These are phyloP conservation scores for Penicillium coffeae DNA, from an alignment of 495 filamentous ascomycete species.

Conservation along the genomic window DNA sequence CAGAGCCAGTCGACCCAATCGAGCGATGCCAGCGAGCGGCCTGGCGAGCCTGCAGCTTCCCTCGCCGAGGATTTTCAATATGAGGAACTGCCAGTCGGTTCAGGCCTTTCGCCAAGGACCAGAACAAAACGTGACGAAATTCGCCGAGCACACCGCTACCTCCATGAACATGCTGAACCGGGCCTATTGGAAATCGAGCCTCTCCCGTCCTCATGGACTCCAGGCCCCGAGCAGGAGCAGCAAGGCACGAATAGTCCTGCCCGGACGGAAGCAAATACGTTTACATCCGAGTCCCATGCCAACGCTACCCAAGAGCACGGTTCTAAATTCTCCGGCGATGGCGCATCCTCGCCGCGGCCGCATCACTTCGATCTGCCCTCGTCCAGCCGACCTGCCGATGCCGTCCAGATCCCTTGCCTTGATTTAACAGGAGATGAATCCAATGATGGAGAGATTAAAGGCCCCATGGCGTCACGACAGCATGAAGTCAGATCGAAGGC, in stretches of 20 bases:
- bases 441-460: neutral
- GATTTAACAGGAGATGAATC: neutral
- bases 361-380: too few species aligned
- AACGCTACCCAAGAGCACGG: neutral
- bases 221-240: conserved; percentile 8
- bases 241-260: neutral
- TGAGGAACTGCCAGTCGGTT: neutral
- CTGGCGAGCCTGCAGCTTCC: neutral
- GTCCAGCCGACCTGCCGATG: neutral
- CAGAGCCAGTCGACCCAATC: conserved; percentile 20
- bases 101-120: neutral
- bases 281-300: neutral
- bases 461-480: neutral
- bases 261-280: neutral
- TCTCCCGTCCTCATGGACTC: conserved; percentile 30
- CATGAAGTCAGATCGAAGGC: neutral
- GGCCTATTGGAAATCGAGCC: conserved; percentile 21
- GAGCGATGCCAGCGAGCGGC: conserved; percentile 1
- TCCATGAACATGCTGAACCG: conserved; percentile 18
- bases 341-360: too few species aligned
- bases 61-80: neutral
- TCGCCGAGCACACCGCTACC: conserved; percentile 24
- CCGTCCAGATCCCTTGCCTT: neutral
- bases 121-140: conserved; percentile 23
- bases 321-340: neutral